phyloP scores from a whole-genome alignment of 176 grass and related monocot genomes.

The Urochloa ruziziensis region DNA sequence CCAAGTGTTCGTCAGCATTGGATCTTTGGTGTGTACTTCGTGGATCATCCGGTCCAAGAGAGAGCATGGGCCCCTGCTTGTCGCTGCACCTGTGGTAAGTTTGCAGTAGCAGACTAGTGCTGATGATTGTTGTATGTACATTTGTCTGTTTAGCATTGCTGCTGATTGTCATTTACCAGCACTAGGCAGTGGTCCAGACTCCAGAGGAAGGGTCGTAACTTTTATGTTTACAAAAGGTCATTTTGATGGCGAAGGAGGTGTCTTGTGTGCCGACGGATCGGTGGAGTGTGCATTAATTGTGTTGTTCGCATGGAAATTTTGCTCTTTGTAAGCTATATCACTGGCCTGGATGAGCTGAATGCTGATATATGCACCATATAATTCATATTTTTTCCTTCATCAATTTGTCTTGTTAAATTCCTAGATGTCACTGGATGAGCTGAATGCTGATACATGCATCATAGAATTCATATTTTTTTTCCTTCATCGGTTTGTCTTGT shows the following conservation, averaged over 20 bases:
- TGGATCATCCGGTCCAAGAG: slow-evolving; percentile 25
- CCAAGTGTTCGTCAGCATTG: slow-evolving; percentile 23
- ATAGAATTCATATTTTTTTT: neutral
- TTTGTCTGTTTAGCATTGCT: slow-evolving; percentile 35
- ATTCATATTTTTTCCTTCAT: neutral
- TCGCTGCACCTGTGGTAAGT: slow-evolving; percentile 24
- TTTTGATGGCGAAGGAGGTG: slow-evolving; percentile 4
- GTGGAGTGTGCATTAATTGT: slow-evolving; percentile 14
- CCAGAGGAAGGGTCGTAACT: neutral
- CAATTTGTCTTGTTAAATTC: neutral
- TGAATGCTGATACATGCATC: neutral
- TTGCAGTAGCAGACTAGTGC: slow-evolving; percentile 22
- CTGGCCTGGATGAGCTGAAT: neutral
- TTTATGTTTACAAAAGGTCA: slow-evolving; percentile 10
- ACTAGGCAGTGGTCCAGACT: slow-evolving; percentile 26
- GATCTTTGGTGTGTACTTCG: slow-evolving; percentile 29
- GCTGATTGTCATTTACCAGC: slow-evolving; percentile 15
- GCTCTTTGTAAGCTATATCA: neutral
- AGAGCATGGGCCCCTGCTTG: neutral
- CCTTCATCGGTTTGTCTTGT: neutral
- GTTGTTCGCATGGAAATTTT: slow-evolving; percentile 23
- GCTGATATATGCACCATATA: neutral
- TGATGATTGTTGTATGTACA: slow-evolving; percentile 38
- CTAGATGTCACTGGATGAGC: neutral
- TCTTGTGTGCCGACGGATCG: slow-evolving; percentile 7